Evolutionary conservation across 305 asterid genomes (phyloP), one percentile per base, ranked within the genome.

Genomic region (Fraxinus baroniana): DNA sequence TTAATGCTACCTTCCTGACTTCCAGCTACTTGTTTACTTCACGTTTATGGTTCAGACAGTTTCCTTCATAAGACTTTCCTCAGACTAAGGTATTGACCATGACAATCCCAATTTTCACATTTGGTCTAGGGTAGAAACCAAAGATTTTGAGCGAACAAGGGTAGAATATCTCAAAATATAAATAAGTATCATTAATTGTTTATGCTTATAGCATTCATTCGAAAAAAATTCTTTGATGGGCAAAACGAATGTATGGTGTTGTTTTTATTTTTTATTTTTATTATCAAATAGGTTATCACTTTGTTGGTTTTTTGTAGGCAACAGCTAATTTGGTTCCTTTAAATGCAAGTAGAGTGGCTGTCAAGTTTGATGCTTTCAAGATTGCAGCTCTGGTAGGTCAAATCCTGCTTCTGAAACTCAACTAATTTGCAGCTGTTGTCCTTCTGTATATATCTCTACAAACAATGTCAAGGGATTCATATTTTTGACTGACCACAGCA

Each of bases 271-370:
- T 39, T 28, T 13, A 37, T 37, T 37, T 37, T 37, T 36, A 37
- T 37, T 37, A 7, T 41, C 15, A 46, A 52, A 33, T 37, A 68
- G 82, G 70, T 46, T 20, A 15, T 75, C 36, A 73, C 15, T 22
- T 62, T 37, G 55, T 39, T 36, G 73, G 35, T 41, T 4, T n/a
- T 74, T 66, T 70, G 85, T 73, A 91, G 95, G 95, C 91, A 17
- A 89, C 93, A 18, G 94, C 95, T 64, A 87, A 92, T 87, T 88
- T 92, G 84, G 89, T 92, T 85, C 94, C 94, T 52, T 68, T 89
- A 76, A 87, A 81, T 88, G 86, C 86, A 77, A 84, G 79, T 76
- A 88, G 90, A 84, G 94, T 90, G 49, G 95, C 95, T 81, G 93
- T 90, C 44, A 92, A 92, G 80, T 92, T 92, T 33, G 94, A 90